Evolutionary conservation across 2,329 filamentous ascomycete genomes (phyloP).

Genomic region (Colletotrichum lindemuthianum): DNA sequence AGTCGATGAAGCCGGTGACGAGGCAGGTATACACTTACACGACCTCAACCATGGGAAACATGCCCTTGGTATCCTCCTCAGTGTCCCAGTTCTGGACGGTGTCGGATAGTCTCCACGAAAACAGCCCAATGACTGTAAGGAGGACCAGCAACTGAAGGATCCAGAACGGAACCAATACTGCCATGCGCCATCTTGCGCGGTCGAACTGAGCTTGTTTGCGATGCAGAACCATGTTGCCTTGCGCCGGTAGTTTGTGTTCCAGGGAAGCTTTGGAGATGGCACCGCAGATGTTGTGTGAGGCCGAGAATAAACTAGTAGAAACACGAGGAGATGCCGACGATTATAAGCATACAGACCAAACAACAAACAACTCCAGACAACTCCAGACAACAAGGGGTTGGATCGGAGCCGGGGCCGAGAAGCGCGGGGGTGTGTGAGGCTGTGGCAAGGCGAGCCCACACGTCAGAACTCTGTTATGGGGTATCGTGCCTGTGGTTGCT

Average conservation of each 20-base stretch:
- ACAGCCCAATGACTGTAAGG: constrained; percentile 60
- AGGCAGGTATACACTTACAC: constrained; percentile 53
- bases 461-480: constrained; percentile 22
- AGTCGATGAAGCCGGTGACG: neutral
- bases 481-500: constrained; percentile 21
- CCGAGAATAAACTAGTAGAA: constrained; percentile 7
- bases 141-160: constrained; percentile 57
- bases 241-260: constrained; percentile 1
- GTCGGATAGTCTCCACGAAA: constrained; percentile 62
- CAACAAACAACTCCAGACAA: constrained; percentile 12
- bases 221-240: constrained; percentile 52
- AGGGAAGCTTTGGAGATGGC: constrained; percentile 14
- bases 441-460: constrained; percentile 25
- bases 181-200: constrained; percentile 61
- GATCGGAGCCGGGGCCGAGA: constrained; percentile 25
- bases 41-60: constrained; percentile 57
- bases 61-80: constrained; percentile 47
- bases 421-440: constrained; percentile 31
- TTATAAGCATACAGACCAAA: constrained; percentile 26
- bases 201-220: constrained; percentile 63
- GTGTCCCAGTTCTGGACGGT: constrained; percentile 56
- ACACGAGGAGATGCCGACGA: constrained; percentile 15
- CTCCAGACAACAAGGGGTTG: constrained; percentile 12
- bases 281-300: constrained; percentile 22
- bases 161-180: constrained; percentile 62